These are phyloP conservation scores for Heritiera fomes DNA, from an alignment of 345 rosid species.

Conservation along the genomic window DNA sequence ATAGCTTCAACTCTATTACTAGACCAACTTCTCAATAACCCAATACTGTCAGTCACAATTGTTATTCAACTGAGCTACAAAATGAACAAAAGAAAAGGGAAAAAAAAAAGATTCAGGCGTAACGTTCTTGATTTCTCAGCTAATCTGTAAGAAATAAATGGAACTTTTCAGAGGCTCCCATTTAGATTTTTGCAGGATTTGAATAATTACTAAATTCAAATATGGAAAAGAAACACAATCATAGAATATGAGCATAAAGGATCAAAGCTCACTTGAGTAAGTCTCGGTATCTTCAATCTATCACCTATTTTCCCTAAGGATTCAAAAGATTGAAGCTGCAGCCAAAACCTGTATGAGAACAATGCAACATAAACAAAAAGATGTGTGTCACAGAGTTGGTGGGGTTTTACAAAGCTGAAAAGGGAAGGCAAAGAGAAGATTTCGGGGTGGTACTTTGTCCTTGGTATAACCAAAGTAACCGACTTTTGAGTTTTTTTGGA, in stretches of 20 bases:
- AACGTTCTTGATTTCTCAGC: too few relatives aligned
- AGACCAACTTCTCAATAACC: too few relatives aligned
- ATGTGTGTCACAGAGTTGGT: conserved; percentile 9
- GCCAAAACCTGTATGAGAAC: neutral
- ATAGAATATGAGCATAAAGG: neutral
- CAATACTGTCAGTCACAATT: neutral
- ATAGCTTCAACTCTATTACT: neutral
- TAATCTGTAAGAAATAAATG: too few relatives aligned
- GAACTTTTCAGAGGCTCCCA: too few relatives aligned
- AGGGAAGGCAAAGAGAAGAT: conserved; percentile 27
- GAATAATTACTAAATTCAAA: too few relatives aligned
- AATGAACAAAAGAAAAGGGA: neutral
- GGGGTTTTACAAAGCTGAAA: neutral
- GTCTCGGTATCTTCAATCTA: neutral
- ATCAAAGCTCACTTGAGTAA: neutral
- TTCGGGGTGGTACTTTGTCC: conserved; percentile 10
- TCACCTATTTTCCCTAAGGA: neutral
- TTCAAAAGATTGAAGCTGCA: neutral
- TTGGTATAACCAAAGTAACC: neutral
- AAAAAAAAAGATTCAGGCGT: neutral
- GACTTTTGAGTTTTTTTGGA: neutral
- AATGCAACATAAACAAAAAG: conserved; percentile 12
- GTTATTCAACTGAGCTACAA: neutral
- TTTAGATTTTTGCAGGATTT: too few relatives aligned
- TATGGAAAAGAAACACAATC: neutral